These are phyloP conservation scores for Dioszegia crocea DNA, from an alignment of 768 basidiomycete species.

Conservation along the genomic window DNA sequence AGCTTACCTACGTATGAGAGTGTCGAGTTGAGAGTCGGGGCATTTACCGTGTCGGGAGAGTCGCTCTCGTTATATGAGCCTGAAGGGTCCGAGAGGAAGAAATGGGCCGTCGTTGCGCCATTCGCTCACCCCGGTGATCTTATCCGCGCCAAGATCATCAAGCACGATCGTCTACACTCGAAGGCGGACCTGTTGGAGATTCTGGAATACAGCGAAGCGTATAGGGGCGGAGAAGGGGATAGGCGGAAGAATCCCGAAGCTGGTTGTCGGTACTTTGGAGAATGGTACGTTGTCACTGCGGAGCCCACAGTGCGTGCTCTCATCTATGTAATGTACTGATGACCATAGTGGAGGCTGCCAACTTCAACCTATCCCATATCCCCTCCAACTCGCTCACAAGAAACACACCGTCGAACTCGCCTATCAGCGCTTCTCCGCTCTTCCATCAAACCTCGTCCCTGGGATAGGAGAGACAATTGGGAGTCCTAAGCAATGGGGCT, in stretches of 20 bases:
- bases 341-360: conserved; percentile 68
- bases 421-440: conserved; percentile 40
- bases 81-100: conserved; percentile 60
- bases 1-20: conserved; percentile 54
- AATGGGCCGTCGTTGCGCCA: conserved; percentile 79
- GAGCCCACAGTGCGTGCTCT: too few species aligned
- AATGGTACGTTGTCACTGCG: conserved; percentile 64
- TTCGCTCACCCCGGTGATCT: conserved; percentile 80
- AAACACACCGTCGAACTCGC: conserved; percentile 44
- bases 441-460: conserved; percentile 62
- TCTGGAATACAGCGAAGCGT: conserved; percentile 34
- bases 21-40: conserved; percentile 62
- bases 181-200: conserved; percentile 58
- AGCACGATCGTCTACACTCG: conserved; percentile 64
- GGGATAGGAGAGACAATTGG: conserved; percentile 66
- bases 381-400: conserved; percentile 79
- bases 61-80: conserved; percentile 6
- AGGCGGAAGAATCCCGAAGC: conserved; percentile 62
- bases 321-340: neutral
- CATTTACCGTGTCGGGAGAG: conserved; percentile 53
- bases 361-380: conserved; percentile 85
- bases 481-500: conserved; percentile 85
- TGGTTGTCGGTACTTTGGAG: conserved; percentile 80
- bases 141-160: conserved; percentile 68
- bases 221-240: conserved; percentile 53